These are phyloP conservation scores for Aspergillus bombycis DNA, from an alignment of 2,329 filamentous ascomycete species.

Conservation along the genomic window DNA sequence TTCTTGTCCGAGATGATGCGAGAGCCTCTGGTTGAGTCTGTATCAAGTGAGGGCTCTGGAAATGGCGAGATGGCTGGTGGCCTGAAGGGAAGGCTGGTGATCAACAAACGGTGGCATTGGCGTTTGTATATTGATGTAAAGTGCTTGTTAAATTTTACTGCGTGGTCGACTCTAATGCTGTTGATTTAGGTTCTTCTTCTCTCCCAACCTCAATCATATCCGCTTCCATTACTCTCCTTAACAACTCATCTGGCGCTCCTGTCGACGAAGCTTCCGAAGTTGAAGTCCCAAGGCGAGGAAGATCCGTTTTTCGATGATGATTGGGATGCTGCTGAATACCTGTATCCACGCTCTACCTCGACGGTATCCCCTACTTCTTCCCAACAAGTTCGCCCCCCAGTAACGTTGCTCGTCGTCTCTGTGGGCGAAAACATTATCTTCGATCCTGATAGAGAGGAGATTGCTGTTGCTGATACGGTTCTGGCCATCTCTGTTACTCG, in stretches of 20 bases:
- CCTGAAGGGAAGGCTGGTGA: conserved; percentile 71
- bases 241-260: conserved; percentile 93
- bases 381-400: conserved; percentile 66
- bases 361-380: conserved; percentile 27
- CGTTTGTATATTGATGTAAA: conserved; percentile 90
- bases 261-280: conserved; percentile 77
- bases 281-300: conserved; percentile 89
- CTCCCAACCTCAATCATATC: conserved; percentile 90
- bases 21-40: conserved; percentile 74
- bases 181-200: conserved; percentile 76
- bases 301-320: conserved; percentile 98
- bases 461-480: conserved; percentile 88
- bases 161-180: conserved; percentile 11
- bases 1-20: conserved; percentile 86
- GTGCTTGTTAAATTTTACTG: neutral
- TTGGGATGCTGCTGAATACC: conserved; percentile 79
- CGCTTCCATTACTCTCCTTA: conserved; percentile 86
- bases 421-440: conserved; percentile 90
- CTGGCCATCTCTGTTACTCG: conserved; percentile 77
- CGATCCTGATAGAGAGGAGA: conserved; percentile 87
- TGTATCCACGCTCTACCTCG: conserved; percentile 64
- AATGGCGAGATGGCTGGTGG: conserved; percentile 74
- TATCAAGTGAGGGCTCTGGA: conserved; percentile 74
- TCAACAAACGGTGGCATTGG: conserved; percentile 95
- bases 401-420: conserved; percentile 87